A percentile compares a stretch with the other conserved stretches of the same genome.
These are phyloP conservation scores for Apostasia ramifera DNA, from an alignment of 106 monocot genomes.

Conservation along the genomic window DNA sequence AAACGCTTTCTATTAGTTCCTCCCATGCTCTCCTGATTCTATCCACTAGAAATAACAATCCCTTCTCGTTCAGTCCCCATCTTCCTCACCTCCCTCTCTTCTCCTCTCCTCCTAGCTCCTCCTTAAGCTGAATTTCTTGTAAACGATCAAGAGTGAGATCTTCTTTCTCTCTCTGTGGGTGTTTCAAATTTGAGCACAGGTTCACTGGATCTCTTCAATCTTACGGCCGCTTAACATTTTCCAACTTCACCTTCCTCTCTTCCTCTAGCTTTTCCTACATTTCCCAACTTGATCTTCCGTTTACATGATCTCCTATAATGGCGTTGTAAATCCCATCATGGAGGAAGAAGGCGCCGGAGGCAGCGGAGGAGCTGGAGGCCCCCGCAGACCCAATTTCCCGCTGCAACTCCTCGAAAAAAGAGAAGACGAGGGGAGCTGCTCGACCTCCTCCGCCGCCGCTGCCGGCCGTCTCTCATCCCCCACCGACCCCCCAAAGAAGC, in stretches of 20 bases:
- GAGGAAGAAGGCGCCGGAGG: constrained; percentile 16
- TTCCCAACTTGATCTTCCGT: not conserved
- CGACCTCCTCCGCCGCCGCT: constrained; percentile 5
- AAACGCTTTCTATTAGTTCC: not conserved
- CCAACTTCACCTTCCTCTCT: not conserved
- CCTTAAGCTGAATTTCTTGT: not conserved
- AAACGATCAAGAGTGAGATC: not conserved
- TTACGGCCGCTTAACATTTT: too few relatives aligned
- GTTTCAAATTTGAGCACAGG: too few relatives aligned
- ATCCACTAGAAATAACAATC: too few relatives aligned
- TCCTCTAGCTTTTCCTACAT: not conserved
- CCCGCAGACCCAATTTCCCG: constrained; percentile 61
- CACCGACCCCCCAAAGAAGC: constrained; percentile 20
- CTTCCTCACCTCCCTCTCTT: constrained; percentile 13
- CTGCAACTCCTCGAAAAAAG: constrained; percentile 70
- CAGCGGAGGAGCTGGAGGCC: constrained; percentile 16
- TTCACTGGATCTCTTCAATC: too few relatives aligned
- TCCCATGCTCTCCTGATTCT: not conserved
- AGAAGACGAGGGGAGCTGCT: constrained; percentile 22
- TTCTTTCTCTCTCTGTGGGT: not conserved
- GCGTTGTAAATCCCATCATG: constrained; percentile 29
- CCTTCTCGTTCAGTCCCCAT: too few relatives aligned
- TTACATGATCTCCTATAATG: constrained; percentile 17
- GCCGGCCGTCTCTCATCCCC: constrained; percentile 4
- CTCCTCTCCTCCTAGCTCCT: not conserved